A percentile compares a stretch with the other conserved stretches of the same genome.
Conservation (phyloP, 2,329 filamentous ascomycete species). For the Sclerotinia glacialis region DNA sequence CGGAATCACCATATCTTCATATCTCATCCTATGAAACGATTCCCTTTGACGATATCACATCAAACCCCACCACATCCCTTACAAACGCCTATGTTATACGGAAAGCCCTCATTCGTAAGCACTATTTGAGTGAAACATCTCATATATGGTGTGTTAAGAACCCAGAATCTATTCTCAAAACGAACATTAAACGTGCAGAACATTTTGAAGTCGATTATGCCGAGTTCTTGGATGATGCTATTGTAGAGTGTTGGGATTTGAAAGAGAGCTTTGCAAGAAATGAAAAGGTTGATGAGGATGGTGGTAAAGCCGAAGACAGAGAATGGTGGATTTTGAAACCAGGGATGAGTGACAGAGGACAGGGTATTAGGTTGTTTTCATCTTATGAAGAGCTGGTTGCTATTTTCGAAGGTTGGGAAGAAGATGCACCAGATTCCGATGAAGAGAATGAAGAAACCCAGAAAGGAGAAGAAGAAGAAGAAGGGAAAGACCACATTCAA, state of each 20-base stretch:
- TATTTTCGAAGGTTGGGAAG: conserved; percentile 93
- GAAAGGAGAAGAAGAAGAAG: conserved; percentile 53
- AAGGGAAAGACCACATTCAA: conserved; percentile 56
- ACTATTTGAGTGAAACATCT: conserved; percentile 83
- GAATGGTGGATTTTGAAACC: conserved; percentile 99
- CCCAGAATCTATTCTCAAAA: conserved; percentile 64
- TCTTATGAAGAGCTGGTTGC: conserved; percentile 77
- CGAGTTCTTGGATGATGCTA: conserved; percentile 90
- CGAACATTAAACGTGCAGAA: conserved; percentile 73
- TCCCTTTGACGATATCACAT: conserved; percentile 73
- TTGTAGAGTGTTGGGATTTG: conserved; percentile 87
- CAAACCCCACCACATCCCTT: conserved; percentile 59
- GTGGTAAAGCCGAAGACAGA: conserved; percentile 42
- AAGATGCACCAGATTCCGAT: conserved; percentile 60
- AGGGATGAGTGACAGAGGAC: conserved; percentile 93
- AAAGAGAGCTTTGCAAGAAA: conserved; percentile 74
- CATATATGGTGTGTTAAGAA: conserved; percentile 84
- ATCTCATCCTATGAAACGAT: conserved; percentile 84
- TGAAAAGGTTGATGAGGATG: conserved; percentile 48
- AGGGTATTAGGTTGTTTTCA: conserved; percentile 87
- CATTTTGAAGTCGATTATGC: conserved; percentile 95
- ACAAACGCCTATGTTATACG: conserved; percentile 92
- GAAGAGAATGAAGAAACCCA: conserved; percentile 50
- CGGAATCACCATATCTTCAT: conserved; percentile 53
- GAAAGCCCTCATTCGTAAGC: conserved; percentile 94